Base-by-base conservation (phyloP, 768 basidiomycete species). In the Lactarius hatsudake region DNA sequence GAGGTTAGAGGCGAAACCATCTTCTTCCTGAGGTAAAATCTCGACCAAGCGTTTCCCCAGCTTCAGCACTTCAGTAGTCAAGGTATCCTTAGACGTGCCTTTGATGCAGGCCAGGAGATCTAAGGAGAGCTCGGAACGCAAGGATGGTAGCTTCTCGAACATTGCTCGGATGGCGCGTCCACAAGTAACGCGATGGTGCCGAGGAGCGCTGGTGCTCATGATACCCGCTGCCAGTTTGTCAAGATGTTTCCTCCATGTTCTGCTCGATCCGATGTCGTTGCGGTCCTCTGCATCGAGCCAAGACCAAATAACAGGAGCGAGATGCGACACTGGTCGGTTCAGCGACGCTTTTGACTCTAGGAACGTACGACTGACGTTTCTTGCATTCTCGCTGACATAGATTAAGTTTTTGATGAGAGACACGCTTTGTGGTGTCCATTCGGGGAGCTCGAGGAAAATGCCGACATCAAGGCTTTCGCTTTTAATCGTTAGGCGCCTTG, bases 381-480 rank as follows among this genome's bases (percentile, higher is more conserved):
- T 58, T 23, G 63, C 65, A 6, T 23, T 26, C 34, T 72, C 63
- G 40, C 76, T 74, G 59, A 73, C 75, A 72, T 87, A 87, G 17
- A 86, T 65, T 5, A 86, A 71, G 9, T 76, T 76, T 6, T 76
- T 71, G 17, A 87, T 73, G 26, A 83, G 81, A 43, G 73, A 78
- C 20, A 80, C 76, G 0, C 82, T 85, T 4, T 82, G 78, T 1
- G 71, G 65, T 0, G 80, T 79, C 82, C 85, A 86, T 0, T 69
- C 55, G 7, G 79, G 73, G 66, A 80, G 80, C 5, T 67, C 66
- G 17, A 89, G 76, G 63, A 86, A 78, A 5, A 74, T 59, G 18
- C 73, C 68, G 32, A 80, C 51, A 63, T 78, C 62, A 43, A 80
- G 67, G 23, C 74, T 71, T 20, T 67, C 68, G 17, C 26, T 32